Percentiles rank a stretch among this genome's conserved stretches.
These are phyloP conservation scores for Limonium bicolor DNA, from an alignment of 148 eudicot genomes.

Conservation along the genomic window DNA sequence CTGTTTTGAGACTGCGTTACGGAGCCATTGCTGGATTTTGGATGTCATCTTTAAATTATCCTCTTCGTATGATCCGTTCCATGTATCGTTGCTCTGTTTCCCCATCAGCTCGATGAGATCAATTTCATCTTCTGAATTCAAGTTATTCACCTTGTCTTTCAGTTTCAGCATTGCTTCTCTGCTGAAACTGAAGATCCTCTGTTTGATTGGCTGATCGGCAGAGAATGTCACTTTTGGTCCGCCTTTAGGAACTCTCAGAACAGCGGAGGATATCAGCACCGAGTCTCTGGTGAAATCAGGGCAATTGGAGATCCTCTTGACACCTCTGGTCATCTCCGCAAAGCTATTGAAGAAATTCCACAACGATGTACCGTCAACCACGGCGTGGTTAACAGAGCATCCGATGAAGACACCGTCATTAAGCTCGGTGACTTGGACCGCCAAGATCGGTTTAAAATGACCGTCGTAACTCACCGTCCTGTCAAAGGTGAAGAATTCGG, in stretches of 20 bases:
- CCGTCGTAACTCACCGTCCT: constrained; percentile 52
- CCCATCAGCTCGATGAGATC: background rate
- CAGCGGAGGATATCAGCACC: constrained; percentile 29
- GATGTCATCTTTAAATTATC: no score
- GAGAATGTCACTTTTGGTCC: constrained; percentile 41
- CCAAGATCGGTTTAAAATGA: constrained; percentile 35
- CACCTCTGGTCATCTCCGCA: constrained; percentile 24
- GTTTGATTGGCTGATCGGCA: constrained; percentile 32
- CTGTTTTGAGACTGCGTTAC: constrained; percentile 9
- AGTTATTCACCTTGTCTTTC: constrained; percentile 25
- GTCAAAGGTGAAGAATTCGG: constrained; percentile 34
- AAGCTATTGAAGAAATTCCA: constrained; percentile 60
- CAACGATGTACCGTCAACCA: constrained; percentile 49
- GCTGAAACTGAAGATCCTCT: constrained; percentile 41
- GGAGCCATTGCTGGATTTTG: background rate
- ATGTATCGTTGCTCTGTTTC: background rate
- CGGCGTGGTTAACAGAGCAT: constrained; percentile 41
- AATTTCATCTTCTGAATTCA: background rate
- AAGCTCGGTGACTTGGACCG: constrained; percentile 38
- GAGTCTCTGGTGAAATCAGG: constrained; percentile 31
- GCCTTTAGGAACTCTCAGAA: constrained; percentile 24
- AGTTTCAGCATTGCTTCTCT: constrained; percentile 26
- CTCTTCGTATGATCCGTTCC: background rate
- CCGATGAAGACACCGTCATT: constrained; percentile 39
- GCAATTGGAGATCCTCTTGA: constrained; percentile 11